A percentile compares a stretch with the other conserved stretches of the same genome.
These are phyloP conservation scores for Fusarium caatingaense DNA, from an alignment of 2,329 filamentous ascomycete genomes.

Conservation along the genomic window DNA sequence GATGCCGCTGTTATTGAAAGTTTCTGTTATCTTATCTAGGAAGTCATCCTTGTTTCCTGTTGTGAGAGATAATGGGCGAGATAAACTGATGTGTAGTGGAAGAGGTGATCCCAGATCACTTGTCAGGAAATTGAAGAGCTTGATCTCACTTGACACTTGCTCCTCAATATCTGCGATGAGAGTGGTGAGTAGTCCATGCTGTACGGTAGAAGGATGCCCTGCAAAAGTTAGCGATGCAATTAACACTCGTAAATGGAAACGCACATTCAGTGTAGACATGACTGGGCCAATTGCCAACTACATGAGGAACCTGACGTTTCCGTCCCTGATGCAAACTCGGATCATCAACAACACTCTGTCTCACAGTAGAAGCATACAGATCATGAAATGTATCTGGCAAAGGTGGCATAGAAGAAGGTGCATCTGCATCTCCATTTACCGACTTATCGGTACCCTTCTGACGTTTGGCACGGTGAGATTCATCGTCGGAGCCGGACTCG, in stretches of 20 bases:
- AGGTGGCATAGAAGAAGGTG: conserved; percentile 67
- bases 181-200: conserved; percentile 60
- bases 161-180: conserved; percentile 55
- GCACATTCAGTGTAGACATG: conserved; percentile 94
- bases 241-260: conserved; percentile 47
- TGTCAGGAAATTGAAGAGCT: conserved; percentile 75
- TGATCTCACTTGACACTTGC: conserved; percentile 48
- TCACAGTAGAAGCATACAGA: conserved; percentile 85
- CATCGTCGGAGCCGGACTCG: conserved; percentile 28
- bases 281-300: conserved; percentile 90
- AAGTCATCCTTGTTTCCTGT: conserved; percentile 80
- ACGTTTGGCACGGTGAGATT: conserved; percentile 50
- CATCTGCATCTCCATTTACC: conserved; percentile 5
- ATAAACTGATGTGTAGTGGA: conserved; percentile 92
- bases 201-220: conserved; percentile 66
- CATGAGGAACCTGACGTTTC: conserved; percentile 83
- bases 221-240: conserved; percentile 7
- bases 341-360: conserved; percentile 82
- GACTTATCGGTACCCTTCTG: conserved; percentile 48
- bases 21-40: conserved; percentile 62
- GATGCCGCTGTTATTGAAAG: conserved; percentile 50
- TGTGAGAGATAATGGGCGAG: conserved; percentile 79
- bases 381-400: conserved; percentile 86
- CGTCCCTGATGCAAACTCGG: conserved; percentile 87
- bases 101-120: conserved; percentile 82